Conservation (phyloP, 768 basidiomycete species). For the Termitomyces sp. region DNA sequence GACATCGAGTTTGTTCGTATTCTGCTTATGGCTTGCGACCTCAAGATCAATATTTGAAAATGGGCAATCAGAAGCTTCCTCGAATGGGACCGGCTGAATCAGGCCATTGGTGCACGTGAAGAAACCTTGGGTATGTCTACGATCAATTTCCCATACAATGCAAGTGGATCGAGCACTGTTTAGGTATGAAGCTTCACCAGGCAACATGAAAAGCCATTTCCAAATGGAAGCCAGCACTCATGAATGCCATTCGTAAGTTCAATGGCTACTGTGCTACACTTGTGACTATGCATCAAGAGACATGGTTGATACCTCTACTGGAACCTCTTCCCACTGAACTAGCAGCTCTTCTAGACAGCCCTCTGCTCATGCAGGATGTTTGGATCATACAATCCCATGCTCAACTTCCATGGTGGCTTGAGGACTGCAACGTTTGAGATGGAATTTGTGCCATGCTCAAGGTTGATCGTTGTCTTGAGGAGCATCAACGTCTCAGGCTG, state of each 20-base stretch:
- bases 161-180: no score
- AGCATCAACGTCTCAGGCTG: constrained; percentile 9
- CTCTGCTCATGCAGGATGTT: constrained; percentile 37
- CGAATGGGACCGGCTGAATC: constrained; percentile 33
- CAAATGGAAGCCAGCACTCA: constrained; percentile 25
- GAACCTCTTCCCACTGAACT: constrained; percentile 27
- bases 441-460: constrained; percentile 18
- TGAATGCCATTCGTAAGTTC: constrained; percentile 24
- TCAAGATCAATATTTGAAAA: constrained; percentile 36
- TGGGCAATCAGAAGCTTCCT: constrained; percentile 31
- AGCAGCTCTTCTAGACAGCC: constrained; percentile 13
- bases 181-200: constrained; percentile 31
- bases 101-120: constrained; percentile 27
- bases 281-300: no score
- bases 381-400: constrained; percentile 23
- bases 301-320: constrained; percentile 29
- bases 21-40: no score
- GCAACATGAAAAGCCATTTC: constrained; percentile 27
- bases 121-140: constrained; percentile 29
- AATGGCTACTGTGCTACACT: no score
- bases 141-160: no score
- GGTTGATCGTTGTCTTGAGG: constrained; percentile 15
- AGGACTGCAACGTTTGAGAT: constrained; percentile 19
- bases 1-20: constrained; percentile 27
- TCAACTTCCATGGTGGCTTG: no score